phyloP scores from a whole-genome alignment of 2,329 filamentous ascomycete species.

The Lecanoromycetidae sp. region DNA sequence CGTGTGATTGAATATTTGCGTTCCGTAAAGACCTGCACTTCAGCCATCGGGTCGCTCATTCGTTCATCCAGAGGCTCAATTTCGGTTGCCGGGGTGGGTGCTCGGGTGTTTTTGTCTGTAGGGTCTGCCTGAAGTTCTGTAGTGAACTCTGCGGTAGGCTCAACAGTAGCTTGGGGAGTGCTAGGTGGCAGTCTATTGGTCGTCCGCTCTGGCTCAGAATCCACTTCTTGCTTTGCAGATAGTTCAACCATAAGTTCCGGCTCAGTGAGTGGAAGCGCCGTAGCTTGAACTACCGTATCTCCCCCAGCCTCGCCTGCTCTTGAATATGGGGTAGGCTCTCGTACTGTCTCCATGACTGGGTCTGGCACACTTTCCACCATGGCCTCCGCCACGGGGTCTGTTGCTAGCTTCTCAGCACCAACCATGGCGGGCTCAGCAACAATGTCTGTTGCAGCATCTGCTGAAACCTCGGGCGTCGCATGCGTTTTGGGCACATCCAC shows the following conservation, averaged over 20 bases:
- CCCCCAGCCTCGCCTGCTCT: too few relatives aligned
- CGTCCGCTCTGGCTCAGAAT: not conserved
- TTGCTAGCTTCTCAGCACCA: not conserved
- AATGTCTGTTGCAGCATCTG: not conserved
- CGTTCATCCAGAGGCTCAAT: not conserved
- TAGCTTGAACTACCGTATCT: not conserved
- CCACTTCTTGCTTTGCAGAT: not conserved
- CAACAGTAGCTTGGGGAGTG: too few relatives aligned
- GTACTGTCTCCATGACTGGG: not conserved
- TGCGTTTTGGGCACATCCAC: too few relatives aligned
- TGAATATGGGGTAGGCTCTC: not conserved
- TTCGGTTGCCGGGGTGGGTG: not conserved
- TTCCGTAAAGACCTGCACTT: constrained; percentile 3
- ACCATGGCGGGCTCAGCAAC: not conserved
- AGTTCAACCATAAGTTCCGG: not conserved
- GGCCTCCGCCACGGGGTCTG: not conserved
- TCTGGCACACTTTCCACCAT: not conserved
- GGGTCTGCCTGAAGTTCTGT: too few relatives aligned
- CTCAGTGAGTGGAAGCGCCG: not conserved
- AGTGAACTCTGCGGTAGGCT: too few relatives aligned
- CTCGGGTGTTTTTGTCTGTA: too few relatives aligned
- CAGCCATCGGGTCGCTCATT: not conserved
- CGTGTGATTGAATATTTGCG: constrained; percentile 8
- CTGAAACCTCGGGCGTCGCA: not conserved
- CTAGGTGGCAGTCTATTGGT: too few relatives aligned